These are phyloP conservation scores for Vitis rotundifolia DNA, from an alignment of 164 flowering plant genomes.

Conservation along the genomic window DNA sequence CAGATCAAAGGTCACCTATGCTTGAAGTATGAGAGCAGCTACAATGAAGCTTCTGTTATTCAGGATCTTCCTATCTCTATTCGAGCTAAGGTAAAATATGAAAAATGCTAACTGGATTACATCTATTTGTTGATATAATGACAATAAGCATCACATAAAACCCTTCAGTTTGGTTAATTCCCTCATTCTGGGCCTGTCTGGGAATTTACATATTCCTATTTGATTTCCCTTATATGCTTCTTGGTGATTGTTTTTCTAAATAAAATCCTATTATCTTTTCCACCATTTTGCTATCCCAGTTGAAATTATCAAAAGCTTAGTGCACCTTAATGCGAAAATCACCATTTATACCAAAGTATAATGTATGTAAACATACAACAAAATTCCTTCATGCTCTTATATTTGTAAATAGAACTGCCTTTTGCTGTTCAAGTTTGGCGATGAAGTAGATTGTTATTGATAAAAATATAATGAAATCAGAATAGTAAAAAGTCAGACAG, in stretches of 20 bases:
- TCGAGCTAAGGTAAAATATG: constrained; percentile 50
- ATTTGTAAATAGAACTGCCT: not conserved
- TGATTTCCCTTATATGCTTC: not conserved
- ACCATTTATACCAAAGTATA: too few species aligned
- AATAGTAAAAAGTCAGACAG: not conserved
- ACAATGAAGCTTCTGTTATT: constrained; percentile 51
- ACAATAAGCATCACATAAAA: not conserved
- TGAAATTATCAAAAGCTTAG: too few species aligned
- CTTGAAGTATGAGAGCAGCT: constrained; percentile 53
- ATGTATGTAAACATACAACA: too few species aligned
- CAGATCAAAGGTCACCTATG: constrained; percentile 56
- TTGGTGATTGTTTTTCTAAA: not conserved
- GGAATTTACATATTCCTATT: not conserved
- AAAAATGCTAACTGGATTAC: not conserved
- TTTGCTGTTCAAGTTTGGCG: not conserved
- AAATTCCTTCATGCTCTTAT: not conserved
- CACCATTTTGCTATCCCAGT: too few species aligned
- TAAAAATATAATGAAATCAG: not conserved
- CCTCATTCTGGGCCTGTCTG: not conserved
- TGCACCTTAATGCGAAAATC: too few species aligned
- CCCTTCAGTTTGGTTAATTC: not conserved
- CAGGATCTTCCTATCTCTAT: constrained; percentile 58
- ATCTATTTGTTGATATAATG: not conserved
- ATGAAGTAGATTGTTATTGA: not conserved
- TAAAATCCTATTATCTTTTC: too few species aligned